Evolutionary conservation across 352 stramenopile genomes (phyloP).

Genomic region (Aphanomyces astaci): DNA sequence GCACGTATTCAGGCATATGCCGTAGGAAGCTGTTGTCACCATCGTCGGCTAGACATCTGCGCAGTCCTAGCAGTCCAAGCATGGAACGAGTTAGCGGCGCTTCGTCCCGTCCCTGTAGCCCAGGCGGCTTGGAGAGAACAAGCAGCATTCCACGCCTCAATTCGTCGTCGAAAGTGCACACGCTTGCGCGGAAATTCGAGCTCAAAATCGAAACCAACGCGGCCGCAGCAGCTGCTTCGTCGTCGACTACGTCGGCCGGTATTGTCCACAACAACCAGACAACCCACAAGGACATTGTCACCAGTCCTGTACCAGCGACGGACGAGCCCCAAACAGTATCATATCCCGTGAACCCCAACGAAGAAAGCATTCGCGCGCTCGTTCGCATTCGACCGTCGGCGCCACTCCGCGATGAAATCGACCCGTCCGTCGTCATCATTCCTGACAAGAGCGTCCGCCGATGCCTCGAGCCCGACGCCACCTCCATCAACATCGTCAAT

Average conservation of each 20-base stretch:
- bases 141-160: background rate
- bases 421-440: background rate
- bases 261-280: background rate
- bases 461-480: slow-evolving; percentile 24
- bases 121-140: background rate
- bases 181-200: slow-evolving; percentile 4
- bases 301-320: background rate
- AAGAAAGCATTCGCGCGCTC: slow-evolving; percentile 64
- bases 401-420: background rate
- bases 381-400: slow-evolving; percentile 49
- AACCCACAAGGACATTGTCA: background rate
- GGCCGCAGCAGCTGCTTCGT: background rate
- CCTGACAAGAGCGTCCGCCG: background rate
- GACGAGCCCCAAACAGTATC: background rate
- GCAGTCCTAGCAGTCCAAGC: background rate
- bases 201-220: slow-evolving; percentile 7
- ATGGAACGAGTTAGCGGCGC: background rate
- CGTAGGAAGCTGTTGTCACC: slow-evolving; percentile 16
- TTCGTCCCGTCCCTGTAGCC: background rate
- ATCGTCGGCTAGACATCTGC: background rate
- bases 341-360: background rate
- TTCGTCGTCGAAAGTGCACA: slow-evolving; percentile 1
- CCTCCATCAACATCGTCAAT: slow-evolving; percentile 45
- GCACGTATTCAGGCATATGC: background rate
- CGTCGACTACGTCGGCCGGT: background rate